Percentiles rank a stretch among this genome's conserved stretches.
Conservation (phyloP, 2,329 filamentous ascomycete species). For the Aspergillus hiratsukae region DNA sequence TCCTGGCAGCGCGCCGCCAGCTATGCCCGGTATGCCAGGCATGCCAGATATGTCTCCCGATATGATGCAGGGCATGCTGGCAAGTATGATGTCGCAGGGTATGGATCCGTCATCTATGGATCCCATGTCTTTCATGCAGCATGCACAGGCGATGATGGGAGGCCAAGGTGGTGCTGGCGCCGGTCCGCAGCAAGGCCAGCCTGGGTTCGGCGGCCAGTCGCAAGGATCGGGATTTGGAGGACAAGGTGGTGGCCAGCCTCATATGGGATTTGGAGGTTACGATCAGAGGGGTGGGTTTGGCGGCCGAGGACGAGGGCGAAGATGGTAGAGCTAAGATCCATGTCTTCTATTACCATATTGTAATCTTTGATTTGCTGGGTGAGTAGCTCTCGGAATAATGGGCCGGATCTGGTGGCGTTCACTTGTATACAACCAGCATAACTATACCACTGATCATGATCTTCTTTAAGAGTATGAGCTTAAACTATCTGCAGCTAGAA, state of each 20-base stretch:
- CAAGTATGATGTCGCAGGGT: constrained; percentile 51
- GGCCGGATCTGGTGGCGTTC: constrained; percentile 16
- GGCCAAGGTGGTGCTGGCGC: constrained; percentile 37
- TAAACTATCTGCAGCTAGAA: background rate
- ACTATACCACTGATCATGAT: background rate
- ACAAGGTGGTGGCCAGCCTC: constrained; percentile 35
- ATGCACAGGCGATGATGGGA: constrained; percentile 49
- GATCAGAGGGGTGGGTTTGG: constrained; percentile 37
- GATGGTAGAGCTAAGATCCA: constrained; percentile 28
- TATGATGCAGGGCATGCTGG: constrained; percentile 58
- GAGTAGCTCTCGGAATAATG: constrained; percentile 2
- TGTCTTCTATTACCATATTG: constrained; percentile 9
- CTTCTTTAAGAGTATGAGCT: background rate
- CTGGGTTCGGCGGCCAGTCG: constrained; percentile 31
- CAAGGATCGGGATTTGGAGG: constrained; percentile 30
- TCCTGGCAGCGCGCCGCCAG: constrained; percentile 25
- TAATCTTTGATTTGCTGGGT: constrained; percentile 11
- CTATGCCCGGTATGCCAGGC: constrained; percentile 36
- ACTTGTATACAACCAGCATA: constrained; percentile 8
- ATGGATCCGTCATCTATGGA: constrained; percentile 52
- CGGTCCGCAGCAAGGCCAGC: constrained; percentile 33
- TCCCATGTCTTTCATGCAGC: constrained; percentile 51
- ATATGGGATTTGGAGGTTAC: constrained; percentile 41
- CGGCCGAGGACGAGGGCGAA: constrained; percentile 37
- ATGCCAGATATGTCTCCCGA: constrained; percentile 51